phyloP scores from a whole-genome alignment of 306 rosid genomes.

The Parietaria judaica region DNA sequence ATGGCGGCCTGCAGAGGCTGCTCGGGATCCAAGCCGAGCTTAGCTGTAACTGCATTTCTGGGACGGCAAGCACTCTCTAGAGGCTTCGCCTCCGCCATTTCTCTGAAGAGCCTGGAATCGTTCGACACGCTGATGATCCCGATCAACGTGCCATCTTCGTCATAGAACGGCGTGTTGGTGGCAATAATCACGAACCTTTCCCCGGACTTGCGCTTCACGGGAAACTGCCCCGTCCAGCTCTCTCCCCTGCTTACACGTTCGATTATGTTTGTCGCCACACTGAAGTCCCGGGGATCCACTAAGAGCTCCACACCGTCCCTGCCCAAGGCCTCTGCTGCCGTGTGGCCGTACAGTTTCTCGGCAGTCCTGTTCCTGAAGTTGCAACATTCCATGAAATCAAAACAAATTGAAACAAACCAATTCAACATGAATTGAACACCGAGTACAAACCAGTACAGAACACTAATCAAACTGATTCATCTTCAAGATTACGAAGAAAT shows the following conservation, averaged over 20 bases:
- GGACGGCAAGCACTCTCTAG: constrained; percentile 33
- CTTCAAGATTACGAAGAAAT: too few species aligned
- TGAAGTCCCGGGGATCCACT: constrained; percentile 49
- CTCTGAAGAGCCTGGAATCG: constrained; percentile 64
- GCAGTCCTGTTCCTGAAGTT: constrained; percentile 82
- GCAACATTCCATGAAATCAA: not conserved
- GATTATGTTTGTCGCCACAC: constrained; percentile 40
- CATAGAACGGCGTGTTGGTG: constrained; percentile 77
- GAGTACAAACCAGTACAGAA: too few species aligned
- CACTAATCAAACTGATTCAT: too few species aligned
- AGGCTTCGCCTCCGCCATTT: constrained; percentile 29
- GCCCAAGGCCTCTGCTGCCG: constrained; percentile 78
- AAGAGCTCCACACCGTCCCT: constrained; percentile 55
- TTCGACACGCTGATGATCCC: constrained; percentile 71
- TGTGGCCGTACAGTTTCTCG: constrained; percentile 70
- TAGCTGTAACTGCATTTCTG: constrained; percentile 36
- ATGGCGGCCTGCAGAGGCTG: constrained; percentile 76
- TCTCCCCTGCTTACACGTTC: constrained; percentile 61
- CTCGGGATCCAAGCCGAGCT: constrained; percentile 86
- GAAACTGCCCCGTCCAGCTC: constrained; percentile 88
- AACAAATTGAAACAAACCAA: not conserved
- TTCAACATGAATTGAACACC: too few species aligned
- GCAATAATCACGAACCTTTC: constrained; percentile 46
- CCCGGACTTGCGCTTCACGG: constrained; percentile 66
- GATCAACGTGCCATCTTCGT: constrained; percentile 58